Conservation (phyloP, 2,329 filamentous ascomycete species). For the Xylogone sp. region DNA sequence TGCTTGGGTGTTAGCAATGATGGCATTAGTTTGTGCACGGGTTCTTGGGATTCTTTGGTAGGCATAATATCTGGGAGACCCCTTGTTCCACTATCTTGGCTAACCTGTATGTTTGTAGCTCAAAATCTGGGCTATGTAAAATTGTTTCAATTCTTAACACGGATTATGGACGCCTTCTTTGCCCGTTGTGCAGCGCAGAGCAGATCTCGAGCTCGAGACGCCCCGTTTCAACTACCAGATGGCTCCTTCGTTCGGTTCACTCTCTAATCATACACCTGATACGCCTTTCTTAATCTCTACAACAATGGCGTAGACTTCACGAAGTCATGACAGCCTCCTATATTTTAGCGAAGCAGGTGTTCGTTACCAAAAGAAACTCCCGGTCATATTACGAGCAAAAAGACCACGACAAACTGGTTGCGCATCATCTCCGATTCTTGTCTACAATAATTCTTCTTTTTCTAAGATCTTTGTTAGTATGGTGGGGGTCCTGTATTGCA, state of each 20-base stretch:
- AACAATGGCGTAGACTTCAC: slow-evolving; percentile 40
- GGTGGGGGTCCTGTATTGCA: slow-evolving; percentile 28
- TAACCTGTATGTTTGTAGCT: slow-evolving; percentile 51
- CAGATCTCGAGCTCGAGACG: slow-evolving; percentile 14
- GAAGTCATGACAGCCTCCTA: slow-evolving; percentile 43
- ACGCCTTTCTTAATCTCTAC: slow-evolving; percentile 37
- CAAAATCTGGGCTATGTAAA: slow-evolving; percentile 73
- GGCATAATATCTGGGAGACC: slow-evolving; percentile 35
- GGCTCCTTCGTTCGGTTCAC: slow-evolving; percentile 22
- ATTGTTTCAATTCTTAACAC: slow-evolving; percentile 11
- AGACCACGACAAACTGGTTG: slow-evolving; percentile 16
- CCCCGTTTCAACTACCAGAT: slow-evolving; percentile 7
- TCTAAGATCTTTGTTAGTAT: slow-evolving; percentile 29
- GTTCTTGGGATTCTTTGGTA: slow-evolving; percentile 99
- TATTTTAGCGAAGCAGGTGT: slow-evolving; percentile 28
- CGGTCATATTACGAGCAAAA: slow-evolving; percentile 10
- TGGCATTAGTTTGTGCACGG: slow-evolving; percentile 97
- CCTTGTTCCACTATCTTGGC: slow-evolving; percentile 11
- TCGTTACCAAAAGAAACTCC: slow-evolving; percentile 21
- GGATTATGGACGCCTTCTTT: slow-evolving; percentile 15
- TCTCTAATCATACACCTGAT: slow-evolving; percentile 34
- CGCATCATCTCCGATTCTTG: slow-evolving; percentile 27
- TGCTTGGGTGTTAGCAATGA: slow-evolving; percentile 98
- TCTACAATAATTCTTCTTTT: slow-evolving; percentile 42
- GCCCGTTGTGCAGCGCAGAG: slow-evolving; percentile 18